Base-by-base conservation (phyloP, 306 rosid genomes). In the Arachis hypogaea region DNA sequence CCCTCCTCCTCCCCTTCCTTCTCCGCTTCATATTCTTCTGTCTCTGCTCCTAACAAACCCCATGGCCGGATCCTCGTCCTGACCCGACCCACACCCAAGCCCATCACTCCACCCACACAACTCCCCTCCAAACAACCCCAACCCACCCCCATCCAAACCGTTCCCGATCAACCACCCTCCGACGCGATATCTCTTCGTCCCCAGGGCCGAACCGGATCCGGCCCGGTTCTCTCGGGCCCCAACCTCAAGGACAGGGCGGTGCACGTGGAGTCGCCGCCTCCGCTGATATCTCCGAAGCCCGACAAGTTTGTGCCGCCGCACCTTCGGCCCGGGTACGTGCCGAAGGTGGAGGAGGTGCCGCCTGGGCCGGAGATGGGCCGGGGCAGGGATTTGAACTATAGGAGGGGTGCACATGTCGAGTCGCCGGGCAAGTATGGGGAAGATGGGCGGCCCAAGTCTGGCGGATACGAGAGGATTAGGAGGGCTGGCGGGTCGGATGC, bases 41-140 rank as follows among this genome's bases (percentile, higher is more conserved):
- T 90, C 50, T 90, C 96, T 50, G 85, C 88, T 11, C 83, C 85
- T 4, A 84, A 82, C 76, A 87, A 91, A 55, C 8, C 82, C 47
- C 93, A 89, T 87, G 97, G 96, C 85, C 91, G 93, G 2, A 89
- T 92, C 83, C 84, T 91, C 47, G 91, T 92, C 78, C 79, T 92
- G 61, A 84, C 90, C 71, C 96, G 96, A 18, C 85, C 86, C 79
- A 68, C 84, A 0, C 85, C 86, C 72, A 86, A 86, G 72, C 82
- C 91, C 66, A 12, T 75, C 9, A 7, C 78, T 3, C 38, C 54
- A 0, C 78, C 85, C 22, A 36, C 65, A 18, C 81, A 77, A 1
- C 9, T 43, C 12, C 69, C 52, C 16, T 46, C 80, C 9, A n/a
- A 52, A 0, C 76, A 76, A 50, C 76, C 74, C 9, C 70, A 29